Evolutionary conservation across 208 protist species (phyloP), one percentile per base, ranked within the genome.

Genomic region (Angomonas deanei): DNA sequence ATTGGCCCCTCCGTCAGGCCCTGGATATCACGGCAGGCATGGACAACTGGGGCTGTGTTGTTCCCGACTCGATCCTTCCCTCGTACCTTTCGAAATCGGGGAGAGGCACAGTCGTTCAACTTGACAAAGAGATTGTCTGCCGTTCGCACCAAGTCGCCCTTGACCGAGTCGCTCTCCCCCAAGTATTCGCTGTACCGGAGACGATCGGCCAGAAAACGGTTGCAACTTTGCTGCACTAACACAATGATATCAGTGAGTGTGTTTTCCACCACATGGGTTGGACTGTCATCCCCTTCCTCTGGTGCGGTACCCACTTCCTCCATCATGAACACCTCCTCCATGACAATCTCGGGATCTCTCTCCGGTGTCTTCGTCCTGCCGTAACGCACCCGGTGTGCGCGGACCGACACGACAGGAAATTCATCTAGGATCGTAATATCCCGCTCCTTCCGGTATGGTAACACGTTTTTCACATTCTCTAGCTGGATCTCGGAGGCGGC

Each of bases 351-450:
- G 8, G 36, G 36, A 15, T n/a, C n/a, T n/a, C n/a, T n/a, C n/a
- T n/a, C n/a, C n/a, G n/a, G n/a, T n/a, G n/a, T n/a, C n/a, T n/a
- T n/a, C n/a, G n/a, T n/a, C n/a, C n/a, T n/a, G n/a, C n/a, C n/a
- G n/a, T n/a, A n/a, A n/a, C n/a, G n/a, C n/a, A 86, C 78, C 30
- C 78, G 80, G 50, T 93, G 83, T 1, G 84, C 74, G 1, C 76
- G 72, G 19, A 93, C 47, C 21, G 72, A 78, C 11, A 90, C 82
- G 5, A 67, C 32, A 15, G 48, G 46, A 2, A 56, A 61, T 19
- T 34, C 42, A 17, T 57, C 59, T 3, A 30, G 46, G 10, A 63
- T 36, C n/a, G 47, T 65, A 24, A 66, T 32, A 6, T n/a, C 8
- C 47, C 8, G n/a, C 11, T 28, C 10, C 10, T n/a, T 5, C 23